Percentiles rank a stretch among this genome's conserved stretches.
Conservation (phyloP, 2,329 filamentous ascomycete species). For the Bipolaris bicolor region DNA sequence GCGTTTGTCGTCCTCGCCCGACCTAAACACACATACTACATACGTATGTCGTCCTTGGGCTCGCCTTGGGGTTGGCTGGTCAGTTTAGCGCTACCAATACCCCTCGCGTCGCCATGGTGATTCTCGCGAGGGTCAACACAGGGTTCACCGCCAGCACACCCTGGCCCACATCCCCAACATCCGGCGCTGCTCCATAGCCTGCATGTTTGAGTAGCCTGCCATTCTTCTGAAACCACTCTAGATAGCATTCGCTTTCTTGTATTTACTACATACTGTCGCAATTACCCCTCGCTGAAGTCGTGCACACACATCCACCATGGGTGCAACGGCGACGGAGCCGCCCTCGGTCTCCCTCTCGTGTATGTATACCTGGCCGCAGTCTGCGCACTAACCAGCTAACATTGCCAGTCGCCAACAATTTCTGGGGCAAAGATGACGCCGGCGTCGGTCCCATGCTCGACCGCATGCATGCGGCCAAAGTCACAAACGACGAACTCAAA, state of each 20-base stretch:
- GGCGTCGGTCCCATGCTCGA: conserved; percentile 89
- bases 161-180: conserved; percentile 33
- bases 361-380: conserved; percentile 44
- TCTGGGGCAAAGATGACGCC: conserved; percentile 99
- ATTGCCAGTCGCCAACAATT: conserved; percentile 89
- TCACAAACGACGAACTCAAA: conserved; percentile 85
- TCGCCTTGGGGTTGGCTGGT: conserved; percentile 11
- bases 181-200: conserved; percentile 29
- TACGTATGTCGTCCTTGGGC: neutral
- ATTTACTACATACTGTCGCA: conserved; percentile 16
- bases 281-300: conserved; percentile 26
- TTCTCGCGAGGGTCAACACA: conserved; percentile 29
- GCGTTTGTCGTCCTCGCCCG: neutral
- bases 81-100: conserved; percentile 19
- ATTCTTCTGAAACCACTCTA: conserved; percentile 26
- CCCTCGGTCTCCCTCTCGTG: conserved; percentile 73
- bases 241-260: conserved; percentile 23
- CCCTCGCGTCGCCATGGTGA: conserved; percentile 36
- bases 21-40: neutral
- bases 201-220: conserved; percentile 21
- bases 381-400: conserved; percentile 38
- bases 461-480: conserved; percentile 93
- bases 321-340: conserved; percentile 62
- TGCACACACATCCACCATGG: conserved; percentile 58
- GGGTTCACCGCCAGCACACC: conserved; percentile 23